Evolutionary conservation across 345 rosid species (phyloP), one percentile per base, ranked within the genome.

Genomic region (Heritiera littoralis): DNA sequence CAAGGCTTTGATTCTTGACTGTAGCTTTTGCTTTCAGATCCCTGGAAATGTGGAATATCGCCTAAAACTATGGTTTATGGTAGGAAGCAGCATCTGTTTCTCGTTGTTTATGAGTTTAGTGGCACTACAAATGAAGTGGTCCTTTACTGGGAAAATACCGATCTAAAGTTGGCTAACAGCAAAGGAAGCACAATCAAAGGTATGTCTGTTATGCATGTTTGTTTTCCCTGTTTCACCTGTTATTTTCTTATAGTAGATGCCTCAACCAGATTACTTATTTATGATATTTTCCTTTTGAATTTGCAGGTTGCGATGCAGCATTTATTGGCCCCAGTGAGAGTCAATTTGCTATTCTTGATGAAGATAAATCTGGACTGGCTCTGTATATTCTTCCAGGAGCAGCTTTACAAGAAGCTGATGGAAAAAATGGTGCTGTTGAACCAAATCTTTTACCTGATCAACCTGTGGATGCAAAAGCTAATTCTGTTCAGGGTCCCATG

Each of bases 301-400:
- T 41, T 81, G 41, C 81, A 92, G 97, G 99, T 77, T 87, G 87
- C 76, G 98, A 94, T 92, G 99, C 95, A 30, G 98, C 98, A 68
- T 92, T 96, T 76, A 87, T 96, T 52, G 98, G 99, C 68, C 89
- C 92, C 59, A 87, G 66, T 81, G 99, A 96, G 55, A 89, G 88
- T 83, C 97, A 96, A 56, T 96, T 96, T 89, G 97, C 88, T 77
- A 87, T 94, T 87, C 98, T 96, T 77, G 99, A 92, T 75, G 93
- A 91, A 81, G 99, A 96, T 86, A 96, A 86, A 87, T 89, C 97
- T 68, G 98, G 94, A 75, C 86, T 94, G 79, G 86, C 89, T 71
- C 79, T 96, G 80, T 96, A 89, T 77, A 80, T 92, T 83, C 90
- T 96, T 60, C 91, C 92, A 40, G 98, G 95, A 80, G 88, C 84